Conservation (phyloP, 1,139 yeast species). For the Geotrichum cucujoidarum region DNA sequence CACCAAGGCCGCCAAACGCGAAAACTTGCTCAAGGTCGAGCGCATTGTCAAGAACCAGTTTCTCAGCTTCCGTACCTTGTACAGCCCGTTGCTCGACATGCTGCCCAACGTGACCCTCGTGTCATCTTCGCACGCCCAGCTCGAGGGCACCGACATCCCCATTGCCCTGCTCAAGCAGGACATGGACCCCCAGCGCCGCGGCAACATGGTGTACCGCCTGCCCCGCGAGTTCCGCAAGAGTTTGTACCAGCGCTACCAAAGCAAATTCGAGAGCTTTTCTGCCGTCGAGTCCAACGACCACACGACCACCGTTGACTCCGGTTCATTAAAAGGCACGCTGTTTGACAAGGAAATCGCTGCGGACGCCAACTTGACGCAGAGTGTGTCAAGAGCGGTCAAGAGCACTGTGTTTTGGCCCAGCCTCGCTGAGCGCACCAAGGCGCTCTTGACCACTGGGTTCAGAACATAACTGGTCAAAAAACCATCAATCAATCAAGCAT, state of each 20-base stretch:
- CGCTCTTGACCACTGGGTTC: slow-evolving; percentile 81
- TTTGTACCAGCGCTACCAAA: slow-evolving; percentile 42
- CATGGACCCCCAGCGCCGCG: slow-evolving; percentile 36
- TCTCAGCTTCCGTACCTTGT: slow-evolving; percentile 60
- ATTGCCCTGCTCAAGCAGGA: slow-evolving; percentile 37
- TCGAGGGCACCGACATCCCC: slow-evolving; percentile 24
- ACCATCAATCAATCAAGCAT: slow-evolving; percentile 69
- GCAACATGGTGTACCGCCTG: slow-evolving; percentile 41
- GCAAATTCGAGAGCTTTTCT: slow-evolving; percentile 28
- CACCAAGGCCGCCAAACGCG: slow-evolving; percentile 79
- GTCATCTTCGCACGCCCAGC: slow-evolving; percentile 22
- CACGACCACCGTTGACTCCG: neutral
- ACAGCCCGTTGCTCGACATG: slow-evolving; percentile 61
- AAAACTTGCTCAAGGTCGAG: slow-evolving; percentile 79
- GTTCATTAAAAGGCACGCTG: slow-evolving; percentile 23
- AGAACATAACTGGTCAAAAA: slow-evolving; percentile 59
- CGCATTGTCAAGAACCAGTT: slow-evolving; percentile 82
- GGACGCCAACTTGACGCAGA: slow-evolving; percentile 40
- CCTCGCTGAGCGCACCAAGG: slow-evolving; percentile 70
- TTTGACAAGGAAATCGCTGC: slow-evolving; percentile 41
- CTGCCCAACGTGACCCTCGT: slow-evolving; percentile 35
- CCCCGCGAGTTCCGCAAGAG: slow-evolving; percentile 50
- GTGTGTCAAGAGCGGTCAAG: slow-evolving; percentile 46
- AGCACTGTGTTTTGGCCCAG: slow-evolving; percentile 67
- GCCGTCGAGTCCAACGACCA: neutral